Percentiles rank a stretch among this genome's conserved stretches.
Evolutionary conservation across 306 rosid species (phyloP).

Genomic region (Urtica urens): DNA sequence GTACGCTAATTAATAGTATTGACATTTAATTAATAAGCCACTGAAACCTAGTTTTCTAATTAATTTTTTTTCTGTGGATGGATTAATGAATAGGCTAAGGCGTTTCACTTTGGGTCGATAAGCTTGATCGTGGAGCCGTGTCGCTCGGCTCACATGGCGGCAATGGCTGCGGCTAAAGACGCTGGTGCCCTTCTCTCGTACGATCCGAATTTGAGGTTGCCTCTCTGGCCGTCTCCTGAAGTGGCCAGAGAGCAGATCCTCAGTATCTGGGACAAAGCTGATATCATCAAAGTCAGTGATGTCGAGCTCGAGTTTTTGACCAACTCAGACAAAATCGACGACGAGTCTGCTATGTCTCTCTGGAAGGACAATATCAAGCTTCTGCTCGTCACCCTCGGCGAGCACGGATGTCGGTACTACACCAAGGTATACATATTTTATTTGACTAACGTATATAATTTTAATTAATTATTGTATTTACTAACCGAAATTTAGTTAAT

Average conservation of each 20-base stretch:
- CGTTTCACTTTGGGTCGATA: conserved; percentile 85
- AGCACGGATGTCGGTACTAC: conserved; percentile 79
- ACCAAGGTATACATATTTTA: too few species aligned
- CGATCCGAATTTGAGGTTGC: conserved; percentile 73
- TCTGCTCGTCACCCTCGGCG: conserved; percentile 91
- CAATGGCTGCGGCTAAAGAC: conserved; percentile 75
- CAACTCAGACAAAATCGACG: conserved; percentile 52
- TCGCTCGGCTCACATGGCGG: conserved; percentile 87
- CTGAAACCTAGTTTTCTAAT: too few species aligned
- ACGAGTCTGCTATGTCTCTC: conserved; percentile 57
- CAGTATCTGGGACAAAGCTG: conserved; percentile 90
- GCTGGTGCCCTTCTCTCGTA: conserved; percentile 84
- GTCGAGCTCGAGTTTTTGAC: conserved; percentile 85
- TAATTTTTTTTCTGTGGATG: too few species aligned
- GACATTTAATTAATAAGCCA: too few species aligned
- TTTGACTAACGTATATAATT: too few species aligned
- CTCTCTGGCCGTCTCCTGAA: conserved; percentile 64
- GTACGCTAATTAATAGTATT: too few species aligned
- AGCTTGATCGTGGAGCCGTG: conserved; percentile 98
- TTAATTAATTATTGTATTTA: too few species aligned
- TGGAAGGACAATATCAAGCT: conserved; percentile 81
- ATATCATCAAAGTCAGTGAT: conserved; percentile 77
- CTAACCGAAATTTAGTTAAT: too few species aligned
- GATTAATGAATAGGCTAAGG: too few species aligned
- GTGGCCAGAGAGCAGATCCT: conserved; percentile 77